Evolutionary conservation across 345 rosid species (phyloP).

Genomic region (Salix koriyanagi): DNA sequence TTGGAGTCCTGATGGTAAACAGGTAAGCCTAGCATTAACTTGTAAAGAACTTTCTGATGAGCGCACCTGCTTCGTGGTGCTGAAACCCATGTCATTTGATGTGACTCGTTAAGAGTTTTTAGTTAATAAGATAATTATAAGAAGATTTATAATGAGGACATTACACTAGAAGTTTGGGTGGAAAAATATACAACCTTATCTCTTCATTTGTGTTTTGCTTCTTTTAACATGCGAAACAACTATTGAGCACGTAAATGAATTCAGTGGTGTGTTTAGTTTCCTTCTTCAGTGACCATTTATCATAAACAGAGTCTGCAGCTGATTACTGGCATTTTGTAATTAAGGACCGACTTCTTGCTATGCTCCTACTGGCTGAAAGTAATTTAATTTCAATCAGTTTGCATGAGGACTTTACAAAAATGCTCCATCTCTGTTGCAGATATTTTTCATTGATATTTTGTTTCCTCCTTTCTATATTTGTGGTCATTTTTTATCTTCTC

Average conservation of each 20-base stretch:
- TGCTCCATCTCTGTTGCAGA: neutral
- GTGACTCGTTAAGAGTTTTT: neutral
- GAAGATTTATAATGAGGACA: neutral
- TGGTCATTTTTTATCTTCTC: neutral
- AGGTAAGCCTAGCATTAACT: constrained; percentile 39
- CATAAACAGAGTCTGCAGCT: neutral
- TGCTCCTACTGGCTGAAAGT: neutral
- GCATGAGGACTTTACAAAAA: neutral
- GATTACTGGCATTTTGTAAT: neutral
- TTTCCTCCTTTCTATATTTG: too few species aligned
- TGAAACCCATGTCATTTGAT: neutral
- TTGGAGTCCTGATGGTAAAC: constrained; percentile 93
- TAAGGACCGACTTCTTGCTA: neutral
- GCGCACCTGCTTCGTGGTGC: neutral
- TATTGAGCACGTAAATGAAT: neutral
- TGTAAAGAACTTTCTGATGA: neutral
- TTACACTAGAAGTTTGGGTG: neutral
- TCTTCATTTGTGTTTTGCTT: neutral
- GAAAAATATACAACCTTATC: neutral
- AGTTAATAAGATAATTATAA: neutral
- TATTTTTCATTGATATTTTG: neutral
- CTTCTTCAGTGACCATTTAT: neutral
- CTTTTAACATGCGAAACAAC: neutral
- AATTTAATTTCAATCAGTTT: neutral
- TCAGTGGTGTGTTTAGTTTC: neutral